Conservation (phyloP, 73 alveolate genomes). For the Tetrahymena borealis region DNA sequence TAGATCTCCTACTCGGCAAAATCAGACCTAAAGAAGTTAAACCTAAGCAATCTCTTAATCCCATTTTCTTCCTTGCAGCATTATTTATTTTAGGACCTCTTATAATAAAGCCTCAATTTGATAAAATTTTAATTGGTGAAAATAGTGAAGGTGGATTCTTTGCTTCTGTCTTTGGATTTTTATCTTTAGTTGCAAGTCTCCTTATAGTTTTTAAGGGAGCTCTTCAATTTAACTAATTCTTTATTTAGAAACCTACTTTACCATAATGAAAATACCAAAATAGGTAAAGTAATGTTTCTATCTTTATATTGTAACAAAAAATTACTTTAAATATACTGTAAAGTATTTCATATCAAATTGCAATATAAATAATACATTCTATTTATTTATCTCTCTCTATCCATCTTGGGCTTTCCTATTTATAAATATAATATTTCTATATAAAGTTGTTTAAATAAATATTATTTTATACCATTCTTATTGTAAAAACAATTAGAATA, state of each 20-base stretch:
- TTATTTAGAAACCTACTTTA: slow-evolving; percentile 17
- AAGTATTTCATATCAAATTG: too few relatives aligned
- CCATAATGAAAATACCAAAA: slow-evolving; percentile 19
- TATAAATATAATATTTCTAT: too few relatives aligned
- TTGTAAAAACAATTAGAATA: too few relatives aligned
- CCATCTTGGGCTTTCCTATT: too few relatives aligned
- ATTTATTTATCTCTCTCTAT: too few relatives aligned
- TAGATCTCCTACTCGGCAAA: slow-evolving; percentile 48
- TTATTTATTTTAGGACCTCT: neutral
- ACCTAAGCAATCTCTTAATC: neutral
- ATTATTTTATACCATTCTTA: too few relatives aligned
- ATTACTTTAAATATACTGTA: too few relatives aligned
- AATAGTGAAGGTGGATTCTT: neutral
- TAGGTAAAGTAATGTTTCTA: neutral
- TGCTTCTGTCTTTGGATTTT: neutral
- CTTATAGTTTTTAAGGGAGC: neutral
- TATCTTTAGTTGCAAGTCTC: neutral
- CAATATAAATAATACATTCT: too few relatives aligned
- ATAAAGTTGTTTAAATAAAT: too few relatives aligned
- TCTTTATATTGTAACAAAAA: too few relatives aligned
- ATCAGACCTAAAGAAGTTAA: slow-evolving; percentile 6
- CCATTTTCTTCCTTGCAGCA: neutral
- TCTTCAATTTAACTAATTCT: neutral
- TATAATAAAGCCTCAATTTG: neutral
- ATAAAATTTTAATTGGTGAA: neutral